A percentile compares a stretch with the other conserved stretches of the same genome.
Evolutionary conservation across 2,329 filamentous ascomycete species (phyloP).

Genomic region (Hypoxylon sp.): DNA sequence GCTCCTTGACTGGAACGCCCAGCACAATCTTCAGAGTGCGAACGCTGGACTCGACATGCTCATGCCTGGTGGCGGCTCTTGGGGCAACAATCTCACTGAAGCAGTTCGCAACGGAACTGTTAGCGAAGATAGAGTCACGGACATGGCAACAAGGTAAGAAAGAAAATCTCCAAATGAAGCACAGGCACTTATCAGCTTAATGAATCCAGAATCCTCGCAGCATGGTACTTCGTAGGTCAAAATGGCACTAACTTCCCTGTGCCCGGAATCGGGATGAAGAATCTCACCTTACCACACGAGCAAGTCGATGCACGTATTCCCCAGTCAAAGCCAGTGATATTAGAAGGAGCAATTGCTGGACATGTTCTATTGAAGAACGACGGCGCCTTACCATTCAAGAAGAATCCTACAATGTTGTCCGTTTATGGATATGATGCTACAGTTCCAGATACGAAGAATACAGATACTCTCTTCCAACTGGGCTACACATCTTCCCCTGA

Average conservation of each 20-base stretch:
- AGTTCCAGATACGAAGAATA: constrained; percentile 63
- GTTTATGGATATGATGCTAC: constrained; percentile 77
- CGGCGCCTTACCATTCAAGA: constrained; percentile 73
- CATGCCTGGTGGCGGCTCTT: constrained; percentile 71
- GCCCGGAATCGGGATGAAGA: constrained; percentile 71
- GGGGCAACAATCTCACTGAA: constrained; percentile 78
- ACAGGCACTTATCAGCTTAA: constrained; percentile 50
- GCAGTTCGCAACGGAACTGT: constrained; percentile 85
- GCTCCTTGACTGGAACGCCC: constrained; percentile 77
- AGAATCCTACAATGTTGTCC: constrained; percentile 69
- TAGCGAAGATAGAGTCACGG: constrained; percentile 77
- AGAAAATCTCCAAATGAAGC: constrained; percentile 58
- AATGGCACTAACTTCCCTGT: constrained; percentile 61
- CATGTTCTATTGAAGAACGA: constrained; percentile 86
- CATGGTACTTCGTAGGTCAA: constrained; percentile 72
- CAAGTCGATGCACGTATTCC: constrained; percentile 66
- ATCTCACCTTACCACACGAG: constrained; percentile 66
- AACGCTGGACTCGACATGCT: constrained; percentile 78
- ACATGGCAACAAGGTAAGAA: constrained; percentile 79
- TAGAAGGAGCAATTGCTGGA: constrained; percentile 71
- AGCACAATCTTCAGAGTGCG: constrained; percentile 70
- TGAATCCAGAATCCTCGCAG: constrained; percentile 71
- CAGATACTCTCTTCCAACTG: constrained; percentile 61
- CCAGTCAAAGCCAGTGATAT: constrained; percentile 60
- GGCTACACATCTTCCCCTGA: constrained; percentile 64